These are phyloP conservation scores for Auriculariales sp. DNA, from an alignment of 768 basidiomycete species.

Conservation along the genomic window DNA sequence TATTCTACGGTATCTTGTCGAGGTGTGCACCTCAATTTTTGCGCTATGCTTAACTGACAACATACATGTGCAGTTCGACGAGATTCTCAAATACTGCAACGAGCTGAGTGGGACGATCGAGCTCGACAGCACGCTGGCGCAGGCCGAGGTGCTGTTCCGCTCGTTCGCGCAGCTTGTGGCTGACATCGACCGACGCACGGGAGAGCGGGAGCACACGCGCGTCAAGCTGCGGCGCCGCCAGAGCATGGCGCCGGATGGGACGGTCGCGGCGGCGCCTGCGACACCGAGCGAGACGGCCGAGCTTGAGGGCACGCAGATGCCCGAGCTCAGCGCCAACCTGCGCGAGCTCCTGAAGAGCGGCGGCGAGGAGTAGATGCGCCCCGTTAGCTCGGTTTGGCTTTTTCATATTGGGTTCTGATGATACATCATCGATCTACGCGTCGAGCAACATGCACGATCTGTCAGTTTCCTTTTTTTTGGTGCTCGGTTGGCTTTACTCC, in stretches of 20 bases:
- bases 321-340: constrained; percentile 46
- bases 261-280: neutral
- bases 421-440: too few species aligned
- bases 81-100: constrained; percentile 82
- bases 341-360: constrained; percentile 35
- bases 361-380: neutral
- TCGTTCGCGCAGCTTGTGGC: constrained; percentile 81
- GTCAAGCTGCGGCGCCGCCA: constrained; percentile 18
- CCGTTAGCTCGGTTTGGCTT: too few species aligned
- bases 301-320: constrained; percentile 22
- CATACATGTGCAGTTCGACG: constrained; percentile 46
- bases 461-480: too few species aligned
- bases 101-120: constrained; percentile 95
- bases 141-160: constrained; percentile 92
- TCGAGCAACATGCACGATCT: too few species aligned
- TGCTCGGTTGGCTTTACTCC: too few species aligned
- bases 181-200: constrained; percentile 71
- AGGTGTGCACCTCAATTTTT: constrained; percentile 37
- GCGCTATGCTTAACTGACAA: neutral
- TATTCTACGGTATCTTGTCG: constrained; percentile 86
- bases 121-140: constrained; percentile 85
- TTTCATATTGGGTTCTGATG: too few species aligned
- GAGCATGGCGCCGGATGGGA: constrained; percentile 14
- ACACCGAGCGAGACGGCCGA: constrained; percentile 2
- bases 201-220: constrained; percentile 29